Conservation (phyloP, 176 grass and related monocot species). For the Eragrostis curvula region DNA sequence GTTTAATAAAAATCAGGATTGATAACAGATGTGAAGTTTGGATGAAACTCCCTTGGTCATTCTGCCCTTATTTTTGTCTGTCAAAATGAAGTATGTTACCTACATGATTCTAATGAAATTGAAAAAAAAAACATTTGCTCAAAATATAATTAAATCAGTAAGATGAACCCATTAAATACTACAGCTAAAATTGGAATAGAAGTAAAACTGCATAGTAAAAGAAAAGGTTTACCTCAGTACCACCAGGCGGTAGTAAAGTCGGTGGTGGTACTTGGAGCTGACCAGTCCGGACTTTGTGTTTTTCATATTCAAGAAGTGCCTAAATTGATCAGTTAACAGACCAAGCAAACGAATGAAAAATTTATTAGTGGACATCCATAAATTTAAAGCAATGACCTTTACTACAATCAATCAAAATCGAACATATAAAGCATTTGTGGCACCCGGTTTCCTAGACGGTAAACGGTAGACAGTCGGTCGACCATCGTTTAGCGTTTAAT, state of each 20-base stretch:
- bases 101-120: slow-evolving; percentile 1
- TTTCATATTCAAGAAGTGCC: slow-evolving; percentile 98
- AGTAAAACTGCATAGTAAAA: slow-evolving; percentile 34
- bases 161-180: slow-evolving; percentile 8
- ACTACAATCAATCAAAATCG: not conserved
- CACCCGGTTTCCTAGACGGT: too few relatives aligned
- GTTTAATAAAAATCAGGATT: slow-evolving; percentile 9
- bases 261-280: slow-evolving; percentile 80
- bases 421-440: not conserved
- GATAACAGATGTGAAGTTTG: slow-evolving; percentile 19
- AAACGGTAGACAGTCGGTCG: too few relatives aligned
- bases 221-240: slow-evolving; percentile 60
- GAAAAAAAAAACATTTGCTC: not conserved
- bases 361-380: slow-evolving; percentile 27
- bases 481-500: too few relatives aligned
- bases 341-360: slow-evolving; percentile 15
- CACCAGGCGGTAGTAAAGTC: slow-evolving; percentile 57
- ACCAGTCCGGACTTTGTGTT: slow-evolving; percentile 89
- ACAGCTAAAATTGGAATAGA: not conserved
- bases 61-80: slow-evolving; percentile 4
- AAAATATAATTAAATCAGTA: slow-evolving; percentile 23
- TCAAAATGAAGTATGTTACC: slow-evolving; percentile 2
- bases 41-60: not conserved
- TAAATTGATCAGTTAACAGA: slow-evolving; percentile 49
- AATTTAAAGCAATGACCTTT: slow-evolving; percentile 6